Evolutionary conservation across 148 eudicot species (phyloP).

Genomic region (Chenopodium album): DNA sequence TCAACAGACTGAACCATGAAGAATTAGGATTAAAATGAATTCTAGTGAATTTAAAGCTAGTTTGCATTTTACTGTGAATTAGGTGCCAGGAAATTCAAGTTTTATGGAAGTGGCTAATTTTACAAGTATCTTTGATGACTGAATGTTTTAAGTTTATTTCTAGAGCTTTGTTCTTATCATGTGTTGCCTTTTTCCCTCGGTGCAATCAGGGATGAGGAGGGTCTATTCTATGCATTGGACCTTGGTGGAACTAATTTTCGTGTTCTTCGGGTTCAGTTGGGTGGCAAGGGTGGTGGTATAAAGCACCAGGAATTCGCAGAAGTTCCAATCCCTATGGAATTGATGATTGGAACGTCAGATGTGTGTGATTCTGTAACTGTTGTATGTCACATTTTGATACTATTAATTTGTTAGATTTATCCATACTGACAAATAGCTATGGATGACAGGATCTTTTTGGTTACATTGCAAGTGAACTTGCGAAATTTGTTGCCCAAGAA

Average conservation of each 20-base stretch:
- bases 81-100: neutral
- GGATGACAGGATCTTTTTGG: slow-evolving; percentile 64
- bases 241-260: slow-evolving; percentile 86
- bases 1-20: neutral
- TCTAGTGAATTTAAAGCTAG: neutral
- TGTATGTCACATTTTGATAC: neutral
- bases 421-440: slow-evolving; percentile 15
- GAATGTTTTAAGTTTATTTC: neutral
- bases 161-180: neutral
- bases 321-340: slow-evolving; percentile 59
- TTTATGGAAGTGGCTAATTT: no score
- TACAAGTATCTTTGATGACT: neutral
- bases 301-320: slow-evolving; percentile 58
- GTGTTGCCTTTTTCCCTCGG: neutral
- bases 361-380: slow-evolving; percentile 32
- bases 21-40: neutral
- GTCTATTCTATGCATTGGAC: slow-evolving; percentile 76
- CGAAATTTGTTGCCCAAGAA: slow-evolving; percentile 60
- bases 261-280: slow-evolving; percentile 63
- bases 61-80: neutral
- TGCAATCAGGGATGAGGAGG: slow-evolving; percentile 53
- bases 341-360: slow-evolving; percentile 71
- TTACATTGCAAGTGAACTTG: slow-evolving; percentile 64
- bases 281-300: slow-evolving; percentile 49
- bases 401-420: neutral